Percentiles rank a stretch among this genome's conserved stretches.
Conservation (phyloP, 352 stramenopile species). For the Phytophthora pistaciae region DNA sequence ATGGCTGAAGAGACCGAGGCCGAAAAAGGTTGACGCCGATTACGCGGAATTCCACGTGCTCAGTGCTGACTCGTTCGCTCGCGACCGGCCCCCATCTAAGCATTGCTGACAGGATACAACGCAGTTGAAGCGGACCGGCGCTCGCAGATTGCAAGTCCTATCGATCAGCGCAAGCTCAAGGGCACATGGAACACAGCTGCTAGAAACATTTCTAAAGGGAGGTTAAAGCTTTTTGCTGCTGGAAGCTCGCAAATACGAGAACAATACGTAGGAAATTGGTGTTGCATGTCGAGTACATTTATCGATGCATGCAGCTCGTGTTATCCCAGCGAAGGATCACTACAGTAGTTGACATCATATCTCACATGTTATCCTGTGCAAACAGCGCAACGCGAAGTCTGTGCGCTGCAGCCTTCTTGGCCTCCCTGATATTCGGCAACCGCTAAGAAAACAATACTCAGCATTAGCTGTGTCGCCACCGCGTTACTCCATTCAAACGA, state of each 20-base stretch:
- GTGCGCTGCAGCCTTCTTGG: no score
- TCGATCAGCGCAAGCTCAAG: constrained; percentile 4
- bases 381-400: no score
- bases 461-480: no score
- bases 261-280: background rate
- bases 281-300: background rate
- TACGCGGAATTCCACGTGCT: constrained; percentile 22
- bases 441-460: no score
- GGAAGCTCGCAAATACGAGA: background rate
- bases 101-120: constrained; percentile 1
- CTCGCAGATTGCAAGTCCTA: constrained; percentile 14
- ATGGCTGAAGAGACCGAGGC: constrained; percentile 2
- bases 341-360: background rate
- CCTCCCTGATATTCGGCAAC: no score
- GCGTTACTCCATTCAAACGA: no score
- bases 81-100: background rate
- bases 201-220: background rate
- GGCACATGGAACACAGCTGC: background rate
- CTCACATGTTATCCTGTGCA: background rate
- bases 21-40: background rate
- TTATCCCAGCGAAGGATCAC: background rate
- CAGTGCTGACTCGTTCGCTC: background rate
- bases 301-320: background rate
- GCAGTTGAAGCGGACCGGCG: constrained; percentile 9
- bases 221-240: background rate